Base-by-base conservation (phyloP, 1,284 basidiomycete genomes). In the Ustilago lituana region DNA sequence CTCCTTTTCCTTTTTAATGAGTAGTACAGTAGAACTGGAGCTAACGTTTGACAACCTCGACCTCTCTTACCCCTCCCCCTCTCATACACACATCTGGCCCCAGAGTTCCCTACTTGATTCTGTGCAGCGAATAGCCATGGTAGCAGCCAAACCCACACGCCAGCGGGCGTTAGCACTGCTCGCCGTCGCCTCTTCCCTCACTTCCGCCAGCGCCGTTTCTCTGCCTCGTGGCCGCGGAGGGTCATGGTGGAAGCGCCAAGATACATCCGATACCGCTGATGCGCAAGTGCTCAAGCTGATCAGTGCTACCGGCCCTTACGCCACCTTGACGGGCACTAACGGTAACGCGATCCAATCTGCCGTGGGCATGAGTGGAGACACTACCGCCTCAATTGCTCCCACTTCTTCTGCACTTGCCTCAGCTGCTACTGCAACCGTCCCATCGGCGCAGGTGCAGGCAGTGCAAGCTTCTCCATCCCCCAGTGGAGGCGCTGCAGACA, bases 211-310 rank as follows among this genome's bases (percentile, higher is more conserved):
- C 23, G 55, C 61, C 17, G 40, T 23, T 9, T 37, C 50, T 2
- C 26, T 50, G 1, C 48, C 48, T 15, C 32, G 52, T 9, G 23
- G n/a, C n/a, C n/a, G n/a, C n/a, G n/a, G 23, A 24, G 29, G 33
- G n/a, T 46, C 40, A n/a, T 64, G 55, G 55, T 50, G 39, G 24
- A 64, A 50, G 32, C 61, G 61, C 29, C 61, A 64, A 43, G 54
- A 48, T 23, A 3, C 38, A 3, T 15, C 17, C 12, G n/a, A 33
- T 11, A 6, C 31, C 1, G 33, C 23, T 4, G 57, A 48, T 27
- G 49, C 53, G 27, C 58, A 56, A 15, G 20, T 53, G 9, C 40
- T 67, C 23, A 67, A 67, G 20, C 49, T 67, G 17, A 67, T 67
- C 49, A 55, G 47, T 20, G 64, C 64, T 5, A 29, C 48, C 1